Conservation (phyloP, 1,284 basidiomycete genomes). For the Microbotryomycetes sp. region DNA sequence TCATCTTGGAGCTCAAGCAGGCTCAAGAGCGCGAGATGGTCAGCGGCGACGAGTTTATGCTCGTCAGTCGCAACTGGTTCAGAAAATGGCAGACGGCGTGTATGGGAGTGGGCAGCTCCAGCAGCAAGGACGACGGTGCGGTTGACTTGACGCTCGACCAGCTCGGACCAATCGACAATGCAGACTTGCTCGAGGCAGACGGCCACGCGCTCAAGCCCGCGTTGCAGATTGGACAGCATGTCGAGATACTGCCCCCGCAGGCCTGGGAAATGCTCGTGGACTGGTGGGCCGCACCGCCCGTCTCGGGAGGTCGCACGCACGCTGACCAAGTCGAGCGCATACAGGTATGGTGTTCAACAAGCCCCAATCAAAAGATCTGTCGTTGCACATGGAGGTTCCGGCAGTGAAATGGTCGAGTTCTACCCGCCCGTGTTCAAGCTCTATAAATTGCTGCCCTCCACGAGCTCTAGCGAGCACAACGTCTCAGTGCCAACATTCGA, state of each 20-base stretch:
- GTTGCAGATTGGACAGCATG: slow-evolving; percentile 58
- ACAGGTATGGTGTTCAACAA: slow-evolving; percentile 61
- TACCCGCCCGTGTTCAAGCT: slow-evolving; percentile 63
- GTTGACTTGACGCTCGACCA: slow-evolving; percentile 46
- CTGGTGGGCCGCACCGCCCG: slow-evolving; percentile 53
- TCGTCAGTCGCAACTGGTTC: slow-evolving; percentile 65
- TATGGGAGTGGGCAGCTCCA: slow-evolving; percentile 45
- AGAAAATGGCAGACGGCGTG: slow-evolving; percentile 64
- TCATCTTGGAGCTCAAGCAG: slow-evolving; percentile 48
- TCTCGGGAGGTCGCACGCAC: too few species aligned
- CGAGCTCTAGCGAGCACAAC: slow-evolving; percentile 21
- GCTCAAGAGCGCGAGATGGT: slow-evolving; percentile 45
- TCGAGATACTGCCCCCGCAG: slow-evolving; percentile 64
- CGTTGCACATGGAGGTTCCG: slow-evolving; percentile 43
- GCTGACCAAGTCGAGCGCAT: too few species aligned
- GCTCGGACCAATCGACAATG: slow-evolving; percentile 67
- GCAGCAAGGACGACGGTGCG: slow-evolving; percentile 55
- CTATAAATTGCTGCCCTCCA: slow-evolving; percentile 43
- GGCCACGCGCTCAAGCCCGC: slow-evolving; percentile 40
- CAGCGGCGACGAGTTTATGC: slow-evolving; percentile 65
- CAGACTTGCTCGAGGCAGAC: slow-evolving; percentile 50
- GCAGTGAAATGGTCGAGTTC: slow-evolving; percentile 54
- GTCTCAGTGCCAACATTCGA: slow-evolving; percentile 14
- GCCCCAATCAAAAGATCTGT: slow-evolving; percentile 58
- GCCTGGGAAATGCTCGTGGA: slow-evolving; percentile 62